Base-by-base conservation (phyloP, 306 rosid species). In the Rubus idaeus region DNA sequence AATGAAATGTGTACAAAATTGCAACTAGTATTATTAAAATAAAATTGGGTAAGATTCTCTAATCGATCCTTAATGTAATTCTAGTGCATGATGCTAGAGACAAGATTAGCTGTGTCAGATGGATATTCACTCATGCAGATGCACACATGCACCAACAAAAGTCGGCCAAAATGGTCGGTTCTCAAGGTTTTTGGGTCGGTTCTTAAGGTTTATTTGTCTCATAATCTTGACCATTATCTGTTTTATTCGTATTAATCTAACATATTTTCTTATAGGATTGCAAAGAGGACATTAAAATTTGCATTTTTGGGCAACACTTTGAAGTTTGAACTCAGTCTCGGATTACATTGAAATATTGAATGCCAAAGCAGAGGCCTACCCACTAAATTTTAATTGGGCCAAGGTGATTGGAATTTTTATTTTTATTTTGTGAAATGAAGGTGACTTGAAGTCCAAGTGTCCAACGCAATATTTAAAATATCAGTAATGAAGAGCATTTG, bases 121-220 rank as follows among this genome's bases (percentile, higher is more conserved):
- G 62, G 70, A 74, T 68, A 68, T 17, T 16, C 75, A 61, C 66
- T n/a, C 57, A 46, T 42, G 56, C 73, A 64, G 58, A 69, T 75
- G 75, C 75, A 74, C 40, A 21, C 75, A 80, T 58, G 79, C 75
- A 74, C 20, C 73, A 37, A 68, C 73, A 45, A 68, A 68, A 74
- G 60, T 74, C 74, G 44, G 73, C 68, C 76, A 69, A 63, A 68
- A 55, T 75, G 83, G 68, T 75, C 83, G 70, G 80, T 37, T 76
- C 21, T 42, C 46, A 71, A 74, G 57, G 56, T 20, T 80, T 80
- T 65, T 37, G 21, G 80, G 68, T 75, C 82, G 74, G 80, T 23
- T 76, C 44, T 52, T 58, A 70, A 74, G 67, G 65, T 35, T 74
- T 68, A 35, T 64, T 66, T 45, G 64, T 12, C 37, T 53, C 56